These are phyloP conservation scores for Epichloe uncinata DNA, from an alignment of 2,329 filamentous ascomycete species.

Conservation along the genomic window DNA sequence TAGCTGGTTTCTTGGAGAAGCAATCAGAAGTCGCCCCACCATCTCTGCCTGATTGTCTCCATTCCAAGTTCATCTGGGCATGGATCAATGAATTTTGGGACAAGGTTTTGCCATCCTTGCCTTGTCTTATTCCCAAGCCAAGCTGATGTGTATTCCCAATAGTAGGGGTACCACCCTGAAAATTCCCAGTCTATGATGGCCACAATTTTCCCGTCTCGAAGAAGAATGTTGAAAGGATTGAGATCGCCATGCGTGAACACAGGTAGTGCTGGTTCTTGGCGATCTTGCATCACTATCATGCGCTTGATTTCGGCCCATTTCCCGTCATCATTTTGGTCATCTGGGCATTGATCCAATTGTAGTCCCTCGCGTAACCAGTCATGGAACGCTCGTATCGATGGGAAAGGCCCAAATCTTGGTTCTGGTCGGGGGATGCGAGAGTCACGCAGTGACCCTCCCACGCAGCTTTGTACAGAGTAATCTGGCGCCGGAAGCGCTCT, in stretches of 20 bases:
- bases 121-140: constrained; percentile 10
- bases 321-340: constrained; percentile 6
- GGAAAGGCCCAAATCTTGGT: constrained; percentile 19
- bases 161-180: constrained; percentile 20
- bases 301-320: constrained; percentile 17
- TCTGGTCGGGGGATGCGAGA: constrained; percentile 11
- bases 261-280: constrained; percentile 18
- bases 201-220: constrained; percentile 25
- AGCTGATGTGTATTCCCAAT: constrained; percentile 21
- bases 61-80: constrained; percentile 24
- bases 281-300: constrained; percentile 23
- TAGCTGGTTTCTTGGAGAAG: not conserved
- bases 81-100: constrained; percentile 24
- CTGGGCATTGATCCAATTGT: constrained; percentile 9
- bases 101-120: constrained; percentile 23
- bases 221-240: constrained; percentile 29
- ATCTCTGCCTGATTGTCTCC: constrained; percentile 25
- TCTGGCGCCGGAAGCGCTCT: constrained; percentile 11
- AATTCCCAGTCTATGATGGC: constrained; percentile 28
- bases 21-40: constrained; percentile 15
- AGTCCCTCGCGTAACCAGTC: constrained; percentile 17
- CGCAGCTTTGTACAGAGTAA: constrained; percentile 12
- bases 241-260: constrained; percentile 36
- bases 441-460: constrained; percentile 16
- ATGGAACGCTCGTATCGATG: constrained; percentile 19